These are phyloP conservation scores for Diutina pseudorugosa DNA, from an alignment of 1,139 yeast species.

Conservation along the genomic window DNA sequence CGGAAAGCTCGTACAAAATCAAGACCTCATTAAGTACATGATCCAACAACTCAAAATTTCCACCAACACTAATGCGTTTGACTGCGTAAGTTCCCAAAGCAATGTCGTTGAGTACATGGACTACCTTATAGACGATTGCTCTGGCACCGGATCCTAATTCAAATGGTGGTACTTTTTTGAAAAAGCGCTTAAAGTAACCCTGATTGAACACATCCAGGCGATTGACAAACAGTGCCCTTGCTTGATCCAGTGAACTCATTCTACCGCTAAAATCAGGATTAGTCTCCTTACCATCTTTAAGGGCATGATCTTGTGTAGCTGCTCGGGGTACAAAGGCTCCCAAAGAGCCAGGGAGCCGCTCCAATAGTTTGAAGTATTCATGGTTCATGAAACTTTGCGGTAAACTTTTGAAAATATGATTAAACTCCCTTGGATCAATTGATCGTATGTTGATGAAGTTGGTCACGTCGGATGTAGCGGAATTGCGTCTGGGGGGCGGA, in stretches of 20 bases:
- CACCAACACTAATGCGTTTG: slow-evolving; percentile 76
- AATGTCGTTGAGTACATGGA: slow-evolving; percentile 60
- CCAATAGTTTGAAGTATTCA: slow-evolving; percentile 28
- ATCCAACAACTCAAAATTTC: slow-evolving; percentile 52
- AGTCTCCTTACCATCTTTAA: neutral
- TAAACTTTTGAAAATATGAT: neutral
- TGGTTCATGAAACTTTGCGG: slow-evolving; percentile 19
- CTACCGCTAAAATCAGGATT: neutral
- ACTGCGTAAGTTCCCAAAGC: slow-evolving; percentile 72
- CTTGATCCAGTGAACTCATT: neutral
- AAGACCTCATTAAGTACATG: slow-evolving; percentile 71
- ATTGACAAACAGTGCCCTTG: neutral
- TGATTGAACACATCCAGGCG: slow-evolving; percentile 41
- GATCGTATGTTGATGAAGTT: neutral
- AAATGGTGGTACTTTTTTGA: slow-evolving; percentile 28
- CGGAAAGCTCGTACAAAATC: slow-evolving; percentile 38
- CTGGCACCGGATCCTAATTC: slow-evolving; percentile 70
- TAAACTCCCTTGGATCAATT: slow-evolving; percentile 3
- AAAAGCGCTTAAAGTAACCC: slow-evolving; percentile 64
- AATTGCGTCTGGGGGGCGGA: neutral
- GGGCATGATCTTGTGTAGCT: neutral
- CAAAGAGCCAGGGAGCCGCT: neutral
- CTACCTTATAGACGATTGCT: slow-evolving; percentile 75
- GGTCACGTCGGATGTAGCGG: slow-evolving; percentile 1
- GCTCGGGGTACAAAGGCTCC: neutral